Conservation (phyloP, 768 basidiomycete species). For the Panus rudis region DNA sequence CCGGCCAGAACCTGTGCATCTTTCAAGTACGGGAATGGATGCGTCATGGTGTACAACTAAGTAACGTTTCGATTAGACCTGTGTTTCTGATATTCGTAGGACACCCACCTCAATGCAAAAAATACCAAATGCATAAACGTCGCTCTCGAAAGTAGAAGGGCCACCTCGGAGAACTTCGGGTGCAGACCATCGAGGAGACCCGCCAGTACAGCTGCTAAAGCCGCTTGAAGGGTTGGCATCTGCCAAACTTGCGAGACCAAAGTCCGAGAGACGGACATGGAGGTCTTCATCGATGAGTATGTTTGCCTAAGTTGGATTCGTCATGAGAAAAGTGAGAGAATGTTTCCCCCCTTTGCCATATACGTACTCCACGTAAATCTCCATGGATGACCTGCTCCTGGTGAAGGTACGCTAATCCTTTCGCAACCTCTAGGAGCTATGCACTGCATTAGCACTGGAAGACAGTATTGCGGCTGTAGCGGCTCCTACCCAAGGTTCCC, state of each 20-base stretch:
- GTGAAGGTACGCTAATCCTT: conserved; percentile 6
- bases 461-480: no score
- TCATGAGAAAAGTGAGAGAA: neutral
- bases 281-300: conserved; percentile 7
- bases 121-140: conserved; percentile 1
- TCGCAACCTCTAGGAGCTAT: conserved; percentile 2
- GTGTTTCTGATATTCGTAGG: no score
- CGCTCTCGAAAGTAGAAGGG: conserved; percentile 1
- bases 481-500: neutral
- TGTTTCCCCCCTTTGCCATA: neutral
- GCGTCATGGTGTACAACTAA: neutral
- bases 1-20: neutral
- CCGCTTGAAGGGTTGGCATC: neutral
- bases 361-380: conserved; percentile 5
- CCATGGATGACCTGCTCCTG: conserved; percentile 4
- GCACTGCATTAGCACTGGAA: no score
- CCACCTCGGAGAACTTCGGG: neutral
- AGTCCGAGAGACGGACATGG: conserved; percentile 9
- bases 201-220: neutral
- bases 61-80: no score
- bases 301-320: conserved; percentile 3
- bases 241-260: conserved; percentile 5
- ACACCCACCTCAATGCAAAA: conserved; percentile 3
- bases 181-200: neutral
- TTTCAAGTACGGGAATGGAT: neutral